Evolutionary conservation across 2,329 filamentous ascomycete genomes (phyloP), one percentile per base, ranked within the genome.

Genomic region (Pezicula neosporulosa): DNA sequence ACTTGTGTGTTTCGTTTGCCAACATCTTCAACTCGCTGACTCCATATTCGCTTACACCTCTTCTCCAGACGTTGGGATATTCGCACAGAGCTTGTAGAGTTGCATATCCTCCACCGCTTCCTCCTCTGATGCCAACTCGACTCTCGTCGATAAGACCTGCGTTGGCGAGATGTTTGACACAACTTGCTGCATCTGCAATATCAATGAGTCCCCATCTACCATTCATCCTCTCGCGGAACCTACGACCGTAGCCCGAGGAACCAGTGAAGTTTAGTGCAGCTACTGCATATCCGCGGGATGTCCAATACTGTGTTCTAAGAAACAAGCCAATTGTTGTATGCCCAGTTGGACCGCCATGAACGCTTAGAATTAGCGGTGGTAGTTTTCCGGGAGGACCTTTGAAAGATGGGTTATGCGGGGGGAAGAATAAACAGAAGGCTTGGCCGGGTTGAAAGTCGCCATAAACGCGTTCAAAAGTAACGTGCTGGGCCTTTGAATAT

Each of bases 371-470:
- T 4, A 43, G 39, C 18, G 39, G 39, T 7, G 39, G 39, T 18
- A 43, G 39, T 19, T 24, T 10, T 2, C 39, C 39, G n/a, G 39
- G 15, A n/a, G 39, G 39, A 5, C 39, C 39, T 19, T n/a, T 24
- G 24, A 19, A 43, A 4, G 18, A n/a, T 7, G 39, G 39, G 24
- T 43, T 43, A 19, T 46, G 44, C 15, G 44, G 44, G n/a, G 30
- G 44, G 5, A 33, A 2, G 19, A 28, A 46, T 18, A 46, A 33
- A 30, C 30, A 46, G 27, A 28, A 33, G n/a, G 44, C 18, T 46
- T 46, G 18, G 16, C 41, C 24, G 8, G 41, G 16, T 9, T 24
- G 27, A 30, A 19, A n/a, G n/a, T 12, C n/a, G 57, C 80, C 77
- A 24, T 6, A 43, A 13, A n/a, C n/a, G 5, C 19, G 39, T 24